phyloP scores from a whole-genome alignment of 2,329 filamentous ascomycete species.

The Catunica adiposa region DNA sequence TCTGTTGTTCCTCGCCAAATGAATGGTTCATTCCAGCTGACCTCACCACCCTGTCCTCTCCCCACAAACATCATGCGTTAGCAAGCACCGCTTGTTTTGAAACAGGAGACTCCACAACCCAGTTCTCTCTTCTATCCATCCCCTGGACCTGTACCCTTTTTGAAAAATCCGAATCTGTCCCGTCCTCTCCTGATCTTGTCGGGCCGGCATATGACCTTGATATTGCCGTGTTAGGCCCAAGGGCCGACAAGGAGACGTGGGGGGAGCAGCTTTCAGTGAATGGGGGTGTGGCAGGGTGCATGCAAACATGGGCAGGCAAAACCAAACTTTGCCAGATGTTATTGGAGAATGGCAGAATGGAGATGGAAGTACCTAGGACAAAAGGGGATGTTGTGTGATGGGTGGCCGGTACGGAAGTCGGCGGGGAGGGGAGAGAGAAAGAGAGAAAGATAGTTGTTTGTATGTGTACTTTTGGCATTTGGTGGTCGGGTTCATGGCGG shows the following conservation, averaged over 20 bases:
- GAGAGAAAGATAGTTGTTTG: too few relatives aligned
- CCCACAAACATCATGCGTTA: not conserved
- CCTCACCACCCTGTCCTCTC: not conserved
- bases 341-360: not conserved
- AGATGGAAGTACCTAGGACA: too few relatives aligned
- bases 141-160: not conserved
- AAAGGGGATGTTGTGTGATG: too few relatives aligned
- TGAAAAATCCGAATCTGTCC: not conserved
- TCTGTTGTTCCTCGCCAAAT: not conserved
- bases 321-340: not conserved
- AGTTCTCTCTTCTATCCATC: not conserved
- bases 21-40: not conserved
- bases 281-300: not conserved
- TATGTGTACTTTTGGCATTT: not conserved
- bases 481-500: too few relatives aligned
- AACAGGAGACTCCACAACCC: not conserved
- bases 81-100: conserved; percentile 1
- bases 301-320: not conserved
- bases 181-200: not conserved
- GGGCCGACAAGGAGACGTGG: not conserved
- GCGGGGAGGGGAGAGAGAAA: too few relatives aligned
- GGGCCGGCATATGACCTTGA: not conserved
- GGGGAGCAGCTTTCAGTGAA: not conserved
- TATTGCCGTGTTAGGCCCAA: not conserved
- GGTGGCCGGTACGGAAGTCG: too few relatives aligned